Base-by-base conservation (phyloP, 139 green algal genomes). In the Yamagishiella unicocca region DNA sequence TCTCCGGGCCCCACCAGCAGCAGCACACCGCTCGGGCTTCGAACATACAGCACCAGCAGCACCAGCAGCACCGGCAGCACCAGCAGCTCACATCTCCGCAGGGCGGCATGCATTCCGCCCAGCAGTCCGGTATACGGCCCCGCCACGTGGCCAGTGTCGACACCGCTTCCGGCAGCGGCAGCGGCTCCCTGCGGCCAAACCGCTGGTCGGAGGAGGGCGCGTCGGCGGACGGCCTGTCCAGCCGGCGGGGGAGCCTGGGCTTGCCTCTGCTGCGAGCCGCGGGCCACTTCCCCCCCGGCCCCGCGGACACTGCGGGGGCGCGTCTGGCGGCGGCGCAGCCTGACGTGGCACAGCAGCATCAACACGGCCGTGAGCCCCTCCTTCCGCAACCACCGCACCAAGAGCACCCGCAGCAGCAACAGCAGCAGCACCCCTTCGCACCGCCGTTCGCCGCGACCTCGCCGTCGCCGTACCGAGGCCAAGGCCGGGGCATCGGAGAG, bases 171-270 rank as follows among this genome's bases (percentile, higher is more conserved):
- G 42, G 40, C n/a, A 81, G 43, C 45, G 73, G 73, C 40, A 38
- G 58, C 8, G 64, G 64, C 64, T 25, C 27, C 25, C 24, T 74
- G 33, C 33, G 45, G 46, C 4, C 45, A 27, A 12, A 81, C n/a
- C 73, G 73, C 73, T 81, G 73, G 73, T 81, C 73, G 14, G 43
- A 38, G 29, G 73, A 81, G 29, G 73, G 73, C n/a, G 27, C 73
- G 3, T 64, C 45, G 33, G 37, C 33, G 10, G 66, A 4, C 27
- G 12, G 35, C 25, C 66, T 74, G 9, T 66, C 73, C 73, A 81
- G 46, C 46, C 14, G 9, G n/a, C 73, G 29, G 43, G 73, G 45
- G 25, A 80, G 42, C 42, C 19, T 79, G 38, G 42, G 31, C 0
- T 42, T 79, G 71, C 71, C 71, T 40, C 71, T 19, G 7, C 10